Evolutionary conservation across 768 basidiomycete species (phyloP), one percentile per base, ranked within the genome.

Genomic region (Calocybe cyanea): DNA sequence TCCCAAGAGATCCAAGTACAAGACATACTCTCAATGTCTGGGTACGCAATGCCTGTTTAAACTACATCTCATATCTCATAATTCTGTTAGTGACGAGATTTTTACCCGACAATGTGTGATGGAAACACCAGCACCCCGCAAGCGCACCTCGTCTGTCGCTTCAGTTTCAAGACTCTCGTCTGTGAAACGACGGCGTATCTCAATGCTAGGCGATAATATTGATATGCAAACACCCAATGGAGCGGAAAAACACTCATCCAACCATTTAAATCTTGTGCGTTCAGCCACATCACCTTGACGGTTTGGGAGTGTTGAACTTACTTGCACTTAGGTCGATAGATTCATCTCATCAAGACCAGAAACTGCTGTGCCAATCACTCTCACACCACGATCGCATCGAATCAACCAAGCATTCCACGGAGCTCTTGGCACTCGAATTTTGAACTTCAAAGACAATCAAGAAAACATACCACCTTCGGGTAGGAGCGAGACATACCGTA

Each of bases 371-470:
- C 82, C 83, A 3, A 72, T 85, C 37, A 74, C 79, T 44, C 72
- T 67, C 28, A 85, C 82, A 1, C 83, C 83, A 10, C 77, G 83
- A 14, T 81, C 83, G n/a, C 77, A 73, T 43, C 76, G 83, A 17
- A 81, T 85, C 36, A 78, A 80, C 53, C 76, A 76, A 51, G 66
- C 76, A 19, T 80, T 84, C 85, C 30, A 53, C 75, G 7, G 77
- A 77, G n/a, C n/a, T n/a, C n/a, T n/a, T n/a, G n/a, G n/a, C 52
- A 78, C 78, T 48, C 72, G 74, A 15, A 57, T 85, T 23, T 64
- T 85, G 43, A 76, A 67, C 38, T 84, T 71, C 58, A 66, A 69
- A 32, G 76, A 80, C 28, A 64, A 64, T 1, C 45, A 63, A 1
- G 53, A 63, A 41, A 60, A 56, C 28, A 36, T 48, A 34, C 54